A percentile compares a stretch with the other conserved stretches of the same genome.
These are phyloP conservation scores for Arthromyces matolae DNA, from an alignment of 768 basidiomycete genomes.

Conservation along the genomic window DNA sequence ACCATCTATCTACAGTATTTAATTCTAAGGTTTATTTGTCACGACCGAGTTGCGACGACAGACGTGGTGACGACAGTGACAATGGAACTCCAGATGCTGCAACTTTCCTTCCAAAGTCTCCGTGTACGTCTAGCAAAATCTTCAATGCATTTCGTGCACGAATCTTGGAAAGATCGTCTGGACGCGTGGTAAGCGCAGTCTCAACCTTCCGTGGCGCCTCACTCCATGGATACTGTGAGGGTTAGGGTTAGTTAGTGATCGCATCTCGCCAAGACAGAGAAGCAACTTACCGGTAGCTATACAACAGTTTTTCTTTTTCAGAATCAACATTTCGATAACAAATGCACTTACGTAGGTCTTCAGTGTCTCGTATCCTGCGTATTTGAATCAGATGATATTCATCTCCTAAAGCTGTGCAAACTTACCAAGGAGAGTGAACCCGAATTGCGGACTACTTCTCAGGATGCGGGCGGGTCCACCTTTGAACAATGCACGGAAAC, in stretches of 20 bases:
- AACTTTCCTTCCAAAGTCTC: conserved; percentile 74
- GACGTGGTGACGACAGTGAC: conserved; percentile 37
- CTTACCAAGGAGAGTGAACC: conserved; percentile 77
- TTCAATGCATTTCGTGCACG: conserved; percentile 94
- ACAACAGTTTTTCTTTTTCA: conserved; percentile 16
- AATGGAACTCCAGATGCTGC: conserved; percentile 37
- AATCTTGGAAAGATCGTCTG: conserved; percentile 82
- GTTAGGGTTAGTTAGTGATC: conserved; percentile 12
- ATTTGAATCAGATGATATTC: conserved; percentile 11
- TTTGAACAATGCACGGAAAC: conserved; percentile 86
- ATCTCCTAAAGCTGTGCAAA: conserved; percentile 4
- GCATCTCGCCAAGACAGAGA: conserved; percentile 18
- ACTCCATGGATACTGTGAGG: conserved; percentile 77
- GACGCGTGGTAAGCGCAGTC: conserved; percentile 65
- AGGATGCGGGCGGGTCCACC: conserved; percentile 86
- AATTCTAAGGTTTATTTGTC: conserved; percentile 16
- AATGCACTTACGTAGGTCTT: conserved; percentile 39
- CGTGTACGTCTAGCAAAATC: conserved; percentile 84
- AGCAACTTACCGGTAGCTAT: conserved; percentile 45
- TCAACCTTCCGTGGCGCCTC: conserved; percentile 63
- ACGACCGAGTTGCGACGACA: conserved; percentile 27
- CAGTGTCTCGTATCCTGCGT: conserved; percentile 41
- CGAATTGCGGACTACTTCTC: conserved; percentile 91
- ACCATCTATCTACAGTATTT: conserved; percentile 14
- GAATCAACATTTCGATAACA: conserved; percentile 1